Evolutionary conservation across 768 basidiomycete genomes (phyloP).

Genomic region (Aureoboletus auriporus): DNA sequence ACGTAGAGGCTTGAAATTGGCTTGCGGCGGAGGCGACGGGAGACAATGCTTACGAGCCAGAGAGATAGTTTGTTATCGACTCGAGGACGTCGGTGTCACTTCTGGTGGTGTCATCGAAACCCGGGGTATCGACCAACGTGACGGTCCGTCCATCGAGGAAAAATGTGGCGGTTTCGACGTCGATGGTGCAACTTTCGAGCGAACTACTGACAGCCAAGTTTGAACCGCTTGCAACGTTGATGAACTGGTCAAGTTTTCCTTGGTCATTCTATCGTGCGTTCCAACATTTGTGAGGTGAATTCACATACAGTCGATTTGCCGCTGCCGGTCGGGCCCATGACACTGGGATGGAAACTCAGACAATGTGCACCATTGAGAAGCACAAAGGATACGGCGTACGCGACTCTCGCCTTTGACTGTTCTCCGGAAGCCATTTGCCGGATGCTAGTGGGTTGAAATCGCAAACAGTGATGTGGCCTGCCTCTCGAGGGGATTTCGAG

Average conservation of each 20-base stretch:
- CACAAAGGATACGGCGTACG: constrained; percentile 7
- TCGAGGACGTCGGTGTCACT: constrained; percentile 44
- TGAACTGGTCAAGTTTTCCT: constrained; percentile 8
- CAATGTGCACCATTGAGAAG: background rate
- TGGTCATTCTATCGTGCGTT: background rate
- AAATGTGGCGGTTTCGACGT: constrained; percentile 36
- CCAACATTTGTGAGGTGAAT: background rate
- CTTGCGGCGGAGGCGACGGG: too few relatives aligned
- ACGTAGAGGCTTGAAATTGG: background rate
- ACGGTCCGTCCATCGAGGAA: constrained; percentile 38
- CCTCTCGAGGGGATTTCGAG: background rate
- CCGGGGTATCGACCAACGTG: constrained; percentile 55
- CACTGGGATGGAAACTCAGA: constrained; percentile 9
- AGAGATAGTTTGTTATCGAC: constrained; percentile 39
- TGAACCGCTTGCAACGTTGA: constrained; percentile 19
- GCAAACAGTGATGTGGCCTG: background rate
- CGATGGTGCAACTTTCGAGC: constrained; percentile 23
- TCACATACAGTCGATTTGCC: constrained; percentile 21
- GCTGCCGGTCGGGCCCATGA: constrained; percentile 24
- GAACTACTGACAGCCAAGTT: constrained; percentile 19
- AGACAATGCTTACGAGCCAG: constrained; percentile 19
- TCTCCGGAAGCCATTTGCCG: constrained; percentile 5
- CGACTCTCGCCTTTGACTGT: constrained; percentile 14
- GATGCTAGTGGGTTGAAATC: background rate
- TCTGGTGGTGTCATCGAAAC: constrained; percentile 50